Evolutionary conservation across 78 protist species (phyloP).

Genomic region (Acrasis kona): DNA sequence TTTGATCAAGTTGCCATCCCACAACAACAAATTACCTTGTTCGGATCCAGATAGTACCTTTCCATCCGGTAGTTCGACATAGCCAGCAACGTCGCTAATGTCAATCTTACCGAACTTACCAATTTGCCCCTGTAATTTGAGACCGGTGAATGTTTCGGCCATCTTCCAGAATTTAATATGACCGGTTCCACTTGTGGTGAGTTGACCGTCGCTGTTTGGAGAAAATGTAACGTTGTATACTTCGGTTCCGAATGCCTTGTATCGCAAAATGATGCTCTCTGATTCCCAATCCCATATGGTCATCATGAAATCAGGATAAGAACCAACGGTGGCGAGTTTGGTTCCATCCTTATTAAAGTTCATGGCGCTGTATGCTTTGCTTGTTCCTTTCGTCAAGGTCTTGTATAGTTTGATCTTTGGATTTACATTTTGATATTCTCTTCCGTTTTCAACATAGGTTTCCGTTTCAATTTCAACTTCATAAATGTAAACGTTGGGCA

Average conservation of each 20-base stretch:
- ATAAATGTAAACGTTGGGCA: no score
- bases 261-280: constrained; percentile 36
- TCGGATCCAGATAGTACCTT: constrained; percentile 67
- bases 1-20: constrained; percentile 72
- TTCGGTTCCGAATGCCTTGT: constrained; percentile 73
- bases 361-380: constrained; percentile 15
- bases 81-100: constrained; percentile 60
- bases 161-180: constrained; percentile 77
- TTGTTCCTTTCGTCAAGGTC: constrained; percentile 36
- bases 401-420: neutral
- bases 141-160: constrained; percentile 85
- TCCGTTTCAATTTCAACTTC: neutral
- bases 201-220: constrained; percentile 39
- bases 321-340: constrained; percentile 67
- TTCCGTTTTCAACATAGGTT: neutral
- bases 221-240: constrained; percentile 56
- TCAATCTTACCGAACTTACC: constrained; percentile 83
- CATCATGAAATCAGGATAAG: constrained; percentile 57
- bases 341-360: constrained; percentile 29
- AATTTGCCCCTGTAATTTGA: constrained; percentile 55
- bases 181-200: constrained; percentile 58
- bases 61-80: constrained; percentile 55
- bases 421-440: neutral
- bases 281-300: constrained; percentile 70
- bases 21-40: constrained; percentile 61